Percentiles rank a stretch among this genome's conserved stretches.
These are phyloP conservation scores for Cyclotella baltica DNA, from an alignment of 108 stramenopile genomes.

Conservation along the genomic window DNA sequence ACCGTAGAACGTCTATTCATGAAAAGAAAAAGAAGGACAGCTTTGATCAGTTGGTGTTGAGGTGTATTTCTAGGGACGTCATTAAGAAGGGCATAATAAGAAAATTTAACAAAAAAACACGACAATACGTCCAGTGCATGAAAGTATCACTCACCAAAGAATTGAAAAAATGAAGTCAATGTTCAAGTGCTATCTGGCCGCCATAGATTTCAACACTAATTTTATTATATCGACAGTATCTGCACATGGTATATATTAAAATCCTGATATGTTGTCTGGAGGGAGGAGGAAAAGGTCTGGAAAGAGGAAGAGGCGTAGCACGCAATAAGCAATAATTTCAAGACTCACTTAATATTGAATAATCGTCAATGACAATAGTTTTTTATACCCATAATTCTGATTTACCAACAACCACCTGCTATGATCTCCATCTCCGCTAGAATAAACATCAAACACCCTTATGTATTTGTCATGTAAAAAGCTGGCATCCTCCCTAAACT, in stretches of 20 bases:
- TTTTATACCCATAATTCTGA: no score
- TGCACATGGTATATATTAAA: neutral
- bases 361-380: no score
- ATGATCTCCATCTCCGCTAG: no score
- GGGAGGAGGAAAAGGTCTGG: neutral
- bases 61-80: slow-evolving; percentile 10
- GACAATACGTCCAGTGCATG: neutral
- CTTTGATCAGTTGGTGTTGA: neutral
- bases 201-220: slow-evolving; percentile 18
- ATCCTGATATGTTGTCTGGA: neutral
- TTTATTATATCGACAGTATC: neutral
- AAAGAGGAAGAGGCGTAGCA: neutral
- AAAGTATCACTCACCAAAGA: neutral
- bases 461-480: no score
- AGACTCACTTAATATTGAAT: no score
- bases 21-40: slow-evolving; percentile 30
- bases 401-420: no score
- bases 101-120: neutral
- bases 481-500: no score
- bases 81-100: neutral
- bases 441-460: no score
- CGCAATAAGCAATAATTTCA: no score
- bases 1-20: slow-evolving; percentile 19
- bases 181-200: slow-evolving; percentile 12
- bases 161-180: slow-evolving; percentile 25